Percentiles rank a stretch among this genome's conserved stretches.
Conservation (phyloP, 352 stramenopile genomes). For the Globisporangium alternatum region DNA sequence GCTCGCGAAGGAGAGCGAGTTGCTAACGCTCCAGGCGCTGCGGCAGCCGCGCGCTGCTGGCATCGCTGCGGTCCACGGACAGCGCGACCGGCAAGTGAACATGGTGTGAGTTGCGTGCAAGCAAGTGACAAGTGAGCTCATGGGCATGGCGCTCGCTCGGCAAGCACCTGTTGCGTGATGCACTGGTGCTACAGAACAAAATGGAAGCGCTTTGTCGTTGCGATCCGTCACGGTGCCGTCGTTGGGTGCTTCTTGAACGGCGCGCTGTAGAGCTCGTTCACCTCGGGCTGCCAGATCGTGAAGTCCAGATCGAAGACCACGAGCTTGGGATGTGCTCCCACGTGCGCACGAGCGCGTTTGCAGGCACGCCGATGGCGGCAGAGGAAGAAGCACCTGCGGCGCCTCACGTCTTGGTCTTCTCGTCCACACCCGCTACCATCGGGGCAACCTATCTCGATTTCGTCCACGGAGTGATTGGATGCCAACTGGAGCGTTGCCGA, state of each 20-base stretch:
- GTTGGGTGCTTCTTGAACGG: conserved; percentile 68
- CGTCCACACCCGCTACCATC: no score
- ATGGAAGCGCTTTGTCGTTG: conserved; percentile 30
- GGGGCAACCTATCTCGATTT: no score
- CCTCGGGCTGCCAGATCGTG: conserved; percentile 79
- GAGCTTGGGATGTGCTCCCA: conserved; percentile 58
- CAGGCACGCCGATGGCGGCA: background rate
- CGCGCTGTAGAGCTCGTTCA: conserved; percentile 81
- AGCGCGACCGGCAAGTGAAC: no score
- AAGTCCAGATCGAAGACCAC: conserved; percentile 80
- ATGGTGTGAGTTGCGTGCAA: no score
- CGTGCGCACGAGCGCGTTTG: conserved; percentile 18
- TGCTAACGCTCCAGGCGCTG: conserved; percentile 20
- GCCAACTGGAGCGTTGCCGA: no score
- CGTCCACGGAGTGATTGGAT: no score
- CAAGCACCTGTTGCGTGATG: no score
- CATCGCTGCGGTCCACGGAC: no score
- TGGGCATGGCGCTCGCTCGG: no score
- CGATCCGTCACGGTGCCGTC: conserved; percentile 61
- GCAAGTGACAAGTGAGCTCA: no score
- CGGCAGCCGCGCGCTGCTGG: background rate
- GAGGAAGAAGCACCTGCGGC: background rate
- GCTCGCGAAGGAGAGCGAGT: conserved; percentile 32
- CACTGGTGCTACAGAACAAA: no score
- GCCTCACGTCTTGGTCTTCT: conserved; percentile 16